These are phyloP conservation scores for Ciborinia camelliae DNA, from an alignment of 2,329 filamentous ascomycete species.

Conservation along the genomic window DNA sequence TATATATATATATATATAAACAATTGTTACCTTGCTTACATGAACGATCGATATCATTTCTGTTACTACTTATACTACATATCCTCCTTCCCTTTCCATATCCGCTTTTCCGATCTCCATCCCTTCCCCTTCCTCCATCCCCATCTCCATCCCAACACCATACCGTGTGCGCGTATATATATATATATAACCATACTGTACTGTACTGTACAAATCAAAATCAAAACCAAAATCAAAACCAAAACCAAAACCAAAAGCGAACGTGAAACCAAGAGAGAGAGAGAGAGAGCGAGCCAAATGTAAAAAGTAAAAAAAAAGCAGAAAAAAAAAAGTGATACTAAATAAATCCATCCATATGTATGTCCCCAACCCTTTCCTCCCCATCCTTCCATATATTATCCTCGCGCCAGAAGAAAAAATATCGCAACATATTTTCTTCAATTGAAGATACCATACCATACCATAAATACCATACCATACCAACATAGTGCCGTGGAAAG, in stretches of 20 bases:
- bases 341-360: not conserved
- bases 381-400: not conserved
- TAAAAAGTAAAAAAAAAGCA: not conserved
- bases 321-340: not conserved
- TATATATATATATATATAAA: too few relatives aligned
- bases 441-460: not conserved
- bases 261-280: too few relatives aligned
- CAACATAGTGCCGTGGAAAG: not conserved
- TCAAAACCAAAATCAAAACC: not conserved
- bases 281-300: too few relatives aligned
- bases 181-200: too few relatives aligned
- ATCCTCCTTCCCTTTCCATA: too few relatives aligned
- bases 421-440: not conserved
- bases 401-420: not conserved
- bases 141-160: too few relatives aligned
- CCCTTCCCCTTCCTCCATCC: too few relatives aligned
- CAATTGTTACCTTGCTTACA: too few relatives aligned
- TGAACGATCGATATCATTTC: too few relatives aligned
- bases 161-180: not conserved
- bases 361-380: not conserved
- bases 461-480: not conserved
- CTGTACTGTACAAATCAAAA: not conserved
- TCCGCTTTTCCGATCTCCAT: not conserved
- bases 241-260: not conserved
- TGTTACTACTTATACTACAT: too few relatives aligned